Base-by-base conservation (phyloP, 352 stramenopile genomes). In the Phytopythium delawarense region DNA sequence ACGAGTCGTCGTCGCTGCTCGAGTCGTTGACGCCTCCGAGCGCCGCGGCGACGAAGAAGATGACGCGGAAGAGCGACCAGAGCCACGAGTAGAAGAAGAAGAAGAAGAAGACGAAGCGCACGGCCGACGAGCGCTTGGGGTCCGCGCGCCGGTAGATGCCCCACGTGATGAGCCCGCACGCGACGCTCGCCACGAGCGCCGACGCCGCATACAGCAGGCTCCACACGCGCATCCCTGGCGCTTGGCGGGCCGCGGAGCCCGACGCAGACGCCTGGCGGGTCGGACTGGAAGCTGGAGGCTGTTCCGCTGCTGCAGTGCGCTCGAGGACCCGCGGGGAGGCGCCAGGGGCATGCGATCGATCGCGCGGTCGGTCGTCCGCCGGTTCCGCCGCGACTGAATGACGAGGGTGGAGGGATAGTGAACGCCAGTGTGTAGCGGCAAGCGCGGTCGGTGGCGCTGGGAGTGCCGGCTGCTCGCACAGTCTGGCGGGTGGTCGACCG, bases 71-170 rank as follows among this genome's bases (percentile, higher is more conserved):
- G 45, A 84, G 57, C 59, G 78, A 84, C 76, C 74, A 87, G 25
- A 87, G 65, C 75, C 69, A 81, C 60, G 79, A 60, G 68, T 84
- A 85, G 60, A 80, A 74, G 67, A 87, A 85, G 57, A 85, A 81
- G 51, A 70, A 81, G 65, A 84, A 74, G 62, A 85, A 66, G 13
- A 85, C 64, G 65, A 75, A 84, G 49, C 68, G 72, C 40, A 82
- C 72, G 13, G 71, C 74, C 15, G 78, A 87, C 42, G 69, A 52
- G 49, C 66, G 70, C 56, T 77, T 52, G 11, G 9, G 53, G 50
- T 82, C 71, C 7, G 65, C 72, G 52, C 79, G 68, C 46, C 44
- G 64, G 51, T 77, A 77, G 32, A 84, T 68, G 12, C 61, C 58
- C 23, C 61, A 68, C 3, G 75, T 68, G 51, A 84, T 75, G 20